phyloP scores from a whole-genome alignment of 2,329 filamentous ascomycete species.

The Claviceps pazoutovae region DNA sequence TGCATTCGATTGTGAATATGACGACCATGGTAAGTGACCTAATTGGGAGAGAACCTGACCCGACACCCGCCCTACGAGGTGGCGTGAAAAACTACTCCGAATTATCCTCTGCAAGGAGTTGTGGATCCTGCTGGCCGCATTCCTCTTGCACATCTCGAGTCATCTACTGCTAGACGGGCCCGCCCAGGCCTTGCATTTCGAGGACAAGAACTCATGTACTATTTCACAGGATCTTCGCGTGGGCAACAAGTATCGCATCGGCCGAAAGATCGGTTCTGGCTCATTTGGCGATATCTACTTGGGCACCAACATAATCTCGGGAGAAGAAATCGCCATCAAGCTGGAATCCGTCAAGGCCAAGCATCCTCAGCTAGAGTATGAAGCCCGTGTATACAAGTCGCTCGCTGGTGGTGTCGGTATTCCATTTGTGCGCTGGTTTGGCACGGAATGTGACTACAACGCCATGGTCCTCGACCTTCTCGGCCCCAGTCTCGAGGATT shows the following conservation, averaged over 20 bases:
- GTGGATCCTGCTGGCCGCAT: no score
- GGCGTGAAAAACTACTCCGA: no score
- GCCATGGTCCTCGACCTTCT: slow-evolving; percentile 98
- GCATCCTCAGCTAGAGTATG: slow-evolving; percentile 97
- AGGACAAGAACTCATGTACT: neutral
- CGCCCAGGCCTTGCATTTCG: neutral
- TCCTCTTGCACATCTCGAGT: no score
- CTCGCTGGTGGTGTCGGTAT: slow-evolving; percentile 96
- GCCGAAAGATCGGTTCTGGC: slow-evolving; percentile 95
- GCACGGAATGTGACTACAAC: slow-evolving; percentile 99
- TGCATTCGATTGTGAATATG: slow-evolving; percentile 22
- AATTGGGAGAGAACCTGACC: neutral
- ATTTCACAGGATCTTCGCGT: slow-evolving; percentile 84
- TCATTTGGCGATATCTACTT: slow-evolving; percentile 98
- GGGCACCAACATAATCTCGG: slow-evolving; percentile 98
- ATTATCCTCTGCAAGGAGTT: no score
- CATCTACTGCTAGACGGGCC: no score
- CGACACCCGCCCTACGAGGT: neutral
- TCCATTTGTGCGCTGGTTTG: slow-evolving; percentile 98
- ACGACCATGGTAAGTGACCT: slow-evolving; percentile 36
- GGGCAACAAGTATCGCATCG: slow-evolving; percentile 99
- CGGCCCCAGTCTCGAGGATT: slow-evolving; percentile 86
- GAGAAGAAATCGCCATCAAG: slow-evolving; percentile 99
- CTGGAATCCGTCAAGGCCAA: slow-evolving; percentile 99
- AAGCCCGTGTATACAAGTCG: slow-evolving; percentile 81